Conservation (phyloP, 2,329 filamentous ascomycete genomes). For the Calycina marina region DNA sequence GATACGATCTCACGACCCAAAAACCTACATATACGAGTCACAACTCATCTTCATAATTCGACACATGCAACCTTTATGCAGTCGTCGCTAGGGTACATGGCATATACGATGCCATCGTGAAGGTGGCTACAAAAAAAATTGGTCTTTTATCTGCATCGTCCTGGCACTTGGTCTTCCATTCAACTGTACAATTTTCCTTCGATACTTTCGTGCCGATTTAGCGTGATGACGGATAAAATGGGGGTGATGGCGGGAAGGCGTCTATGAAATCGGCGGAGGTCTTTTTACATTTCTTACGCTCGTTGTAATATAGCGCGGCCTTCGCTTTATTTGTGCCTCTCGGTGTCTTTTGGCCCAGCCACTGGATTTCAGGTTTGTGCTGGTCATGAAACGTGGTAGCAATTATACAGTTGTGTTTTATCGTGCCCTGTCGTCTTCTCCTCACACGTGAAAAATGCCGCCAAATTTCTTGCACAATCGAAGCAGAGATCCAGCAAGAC, state of each 20-base stretch:
- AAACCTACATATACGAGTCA: slow-evolving; percentile 17
- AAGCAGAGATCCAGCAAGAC: too few species aligned
- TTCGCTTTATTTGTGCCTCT: slow-evolving; percentile 11
- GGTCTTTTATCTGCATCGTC: slow-evolving; percentile 12
- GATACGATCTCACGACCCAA: slow-evolving; percentile 7
- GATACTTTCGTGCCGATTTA: slow-evolving; percentile 19
- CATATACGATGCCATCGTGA: slow-evolving; percentile 19
- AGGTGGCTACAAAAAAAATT: slow-evolving; percentile 17
- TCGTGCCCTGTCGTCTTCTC: too few species aligned
- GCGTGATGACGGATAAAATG: slow-evolving; percentile 21
- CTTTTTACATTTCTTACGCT: slow-evolving; percentile 16
- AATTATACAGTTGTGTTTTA: too few species aligned
- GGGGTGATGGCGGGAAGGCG: slow-evolving; percentile 8
- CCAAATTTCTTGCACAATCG: too few species aligned
- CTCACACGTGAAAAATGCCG: too few species aligned
- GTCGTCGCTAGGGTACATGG: slow-evolving; percentile 16
- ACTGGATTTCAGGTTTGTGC: slow-evolving; percentile 13
- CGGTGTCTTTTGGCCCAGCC: slow-evolving; percentile 8
- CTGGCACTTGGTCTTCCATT: slow-evolving; percentile 16
- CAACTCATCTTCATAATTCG: slow-evolving; percentile 17
- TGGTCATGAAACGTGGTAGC: slow-evolving; percentile 16
- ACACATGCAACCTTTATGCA: slow-evolving; percentile 13
- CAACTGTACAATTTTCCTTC: slow-evolving; percentile 19
- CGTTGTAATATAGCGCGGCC: slow-evolving; percentile 22
- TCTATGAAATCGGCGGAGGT: slow-evolving; percentile 13